A percentile compares a stretch with the other conserved stretches of the same genome.
Conservation (phyloP, 306 rosid species). For the Neltuma alba region DNA sequence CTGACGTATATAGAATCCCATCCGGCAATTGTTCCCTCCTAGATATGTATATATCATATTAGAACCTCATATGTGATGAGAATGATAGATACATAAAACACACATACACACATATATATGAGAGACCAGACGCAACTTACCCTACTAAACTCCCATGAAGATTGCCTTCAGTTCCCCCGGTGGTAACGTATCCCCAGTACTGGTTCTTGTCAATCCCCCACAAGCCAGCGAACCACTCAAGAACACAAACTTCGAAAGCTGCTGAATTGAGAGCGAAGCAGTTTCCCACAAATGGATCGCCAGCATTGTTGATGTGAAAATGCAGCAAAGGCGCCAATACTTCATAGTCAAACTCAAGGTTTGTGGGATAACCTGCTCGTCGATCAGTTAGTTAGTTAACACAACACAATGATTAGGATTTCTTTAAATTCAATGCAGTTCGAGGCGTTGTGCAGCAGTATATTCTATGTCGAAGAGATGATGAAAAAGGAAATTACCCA, state of each 20-base stretch:
- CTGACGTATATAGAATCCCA: background rate
- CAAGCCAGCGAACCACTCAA: slow-evolving; percentile 5
- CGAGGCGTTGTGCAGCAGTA: background rate
- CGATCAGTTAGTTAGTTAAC: no score
- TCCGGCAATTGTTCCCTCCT: background rate
- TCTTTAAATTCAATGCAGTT: background rate
- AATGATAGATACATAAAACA: no score
- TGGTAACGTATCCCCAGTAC: background rate
- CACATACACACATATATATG: no score
- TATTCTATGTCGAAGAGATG: background rate
- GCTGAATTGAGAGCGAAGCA: background rate
- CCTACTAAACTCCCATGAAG: background rate
- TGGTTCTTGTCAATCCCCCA: background rate
- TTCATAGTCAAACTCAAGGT: slow-evolving; percentile 69
- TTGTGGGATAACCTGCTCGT: slow-evolving; percentile 52
- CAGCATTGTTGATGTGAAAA: slow-evolving; percentile 67
- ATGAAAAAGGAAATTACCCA: background rate
- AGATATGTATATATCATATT: background rate
- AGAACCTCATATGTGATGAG: background rate
- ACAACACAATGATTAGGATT: background rate
- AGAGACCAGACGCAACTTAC: background rate
- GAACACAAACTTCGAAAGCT: background rate
- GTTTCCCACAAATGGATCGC: slow-evolving; percentile 65
- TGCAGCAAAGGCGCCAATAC: slow-evolving; percentile 59
- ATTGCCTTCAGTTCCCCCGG: slow-evolving; percentile 4